Conservation (phyloP, 345 rosid genomes). For the Gossypium stocksii region DNA sequence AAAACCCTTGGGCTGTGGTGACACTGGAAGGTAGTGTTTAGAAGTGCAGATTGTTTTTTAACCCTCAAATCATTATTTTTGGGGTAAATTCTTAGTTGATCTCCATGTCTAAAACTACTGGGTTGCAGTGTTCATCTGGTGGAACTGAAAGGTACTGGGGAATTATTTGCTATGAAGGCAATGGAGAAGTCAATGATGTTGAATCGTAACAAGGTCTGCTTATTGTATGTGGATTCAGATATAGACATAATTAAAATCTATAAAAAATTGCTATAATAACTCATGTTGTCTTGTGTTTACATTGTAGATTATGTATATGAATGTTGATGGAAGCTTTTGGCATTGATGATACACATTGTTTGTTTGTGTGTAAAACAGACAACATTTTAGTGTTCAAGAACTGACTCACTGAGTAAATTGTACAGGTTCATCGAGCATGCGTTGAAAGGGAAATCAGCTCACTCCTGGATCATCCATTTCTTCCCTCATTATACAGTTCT, state of each 20-base stretch:
- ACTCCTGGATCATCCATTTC: slow-evolving; percentile 90
- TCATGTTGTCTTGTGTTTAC: no score
- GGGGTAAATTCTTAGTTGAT: not conserved
- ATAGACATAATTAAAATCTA: no score
- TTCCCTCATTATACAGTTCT: slow-evolving; percentile 81
- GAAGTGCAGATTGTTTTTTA: not conserved
- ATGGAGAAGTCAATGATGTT: slow-evolving; percentile 88
- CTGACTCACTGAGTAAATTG: not conserved
- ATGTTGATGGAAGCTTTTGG: not conserved
- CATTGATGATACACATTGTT: not conserved
- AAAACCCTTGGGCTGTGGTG: slow-evolving; percentile 93
- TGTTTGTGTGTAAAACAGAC: not conserved
- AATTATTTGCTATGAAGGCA: slow-evolving; percentile 92
- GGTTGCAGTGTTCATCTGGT: slow-evolving; percentile 80
- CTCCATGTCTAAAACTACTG: not conserved
- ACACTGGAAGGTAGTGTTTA: slow-evolving; percentile 77
- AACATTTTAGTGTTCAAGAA: not conserved
- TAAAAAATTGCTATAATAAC: no score
- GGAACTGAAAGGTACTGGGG: slow-evolving; percentile 69
- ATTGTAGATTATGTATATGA: not conserved
- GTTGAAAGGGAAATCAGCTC: slow-evolving; percentile 88
- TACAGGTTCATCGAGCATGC: slow-evolving; percentile 92
- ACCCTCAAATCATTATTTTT: not conserved
- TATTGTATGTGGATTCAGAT: not conserved
- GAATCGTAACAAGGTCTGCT: slow-evolving; percentile 81